Evolutionary conservation across 805 yeast species (phyloP).

Genomic region (Yarrowia hollandica): DNA sequence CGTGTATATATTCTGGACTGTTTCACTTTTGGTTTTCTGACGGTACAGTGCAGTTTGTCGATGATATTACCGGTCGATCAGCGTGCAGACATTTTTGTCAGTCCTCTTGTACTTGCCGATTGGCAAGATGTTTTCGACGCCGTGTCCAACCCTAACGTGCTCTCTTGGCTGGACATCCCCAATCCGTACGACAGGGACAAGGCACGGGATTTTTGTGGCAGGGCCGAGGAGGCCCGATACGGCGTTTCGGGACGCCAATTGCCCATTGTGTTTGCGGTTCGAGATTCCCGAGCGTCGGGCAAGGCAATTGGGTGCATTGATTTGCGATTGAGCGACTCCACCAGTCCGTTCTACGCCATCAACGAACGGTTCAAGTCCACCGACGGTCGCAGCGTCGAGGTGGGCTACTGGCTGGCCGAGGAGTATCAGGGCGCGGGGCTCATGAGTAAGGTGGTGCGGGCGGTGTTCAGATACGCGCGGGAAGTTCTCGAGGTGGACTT

Average conservation of each 20-base stretch:
- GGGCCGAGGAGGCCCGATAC: conserved; percentile 3
- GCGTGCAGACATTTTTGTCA: too few species aligned
- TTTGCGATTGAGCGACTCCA: not conserved
- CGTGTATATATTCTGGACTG: too few species aligned
- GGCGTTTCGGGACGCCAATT: not conserved
- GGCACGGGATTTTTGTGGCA: conserved; percentile 2
- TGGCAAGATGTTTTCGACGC: not conserved
- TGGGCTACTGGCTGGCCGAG: conserved; percentile 21
- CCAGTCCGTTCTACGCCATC: not conserved
- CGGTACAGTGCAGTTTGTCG: too few species aligned
- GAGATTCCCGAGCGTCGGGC: not conserved
- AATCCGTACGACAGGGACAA: conserved; percentile 4
- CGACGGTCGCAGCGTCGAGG: not conserved
- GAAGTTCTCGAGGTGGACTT: conserved; percentile 1
- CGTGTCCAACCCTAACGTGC: conserved; percentile 8
- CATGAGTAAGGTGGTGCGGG: not conserved
- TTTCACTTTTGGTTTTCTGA: too few species aligned
- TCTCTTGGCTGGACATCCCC: conserved; percentile 1
- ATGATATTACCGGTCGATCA: too few species aligned
- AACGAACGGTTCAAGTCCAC: not conserved
- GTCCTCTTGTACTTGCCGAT: too few species aligned
- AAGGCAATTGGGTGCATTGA: conserved; percentile 2
- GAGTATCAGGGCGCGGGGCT: not conserved
- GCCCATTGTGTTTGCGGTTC: conserved; percentile 9
- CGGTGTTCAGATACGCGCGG: not conserved